A percentile compares a stretch with the other conserved stretches of the same genome.
Evolutionary conservation across 768 basidiomycete species (phyloP).

Genomic region (Pilatotrama ljubarskyi): DNA sequence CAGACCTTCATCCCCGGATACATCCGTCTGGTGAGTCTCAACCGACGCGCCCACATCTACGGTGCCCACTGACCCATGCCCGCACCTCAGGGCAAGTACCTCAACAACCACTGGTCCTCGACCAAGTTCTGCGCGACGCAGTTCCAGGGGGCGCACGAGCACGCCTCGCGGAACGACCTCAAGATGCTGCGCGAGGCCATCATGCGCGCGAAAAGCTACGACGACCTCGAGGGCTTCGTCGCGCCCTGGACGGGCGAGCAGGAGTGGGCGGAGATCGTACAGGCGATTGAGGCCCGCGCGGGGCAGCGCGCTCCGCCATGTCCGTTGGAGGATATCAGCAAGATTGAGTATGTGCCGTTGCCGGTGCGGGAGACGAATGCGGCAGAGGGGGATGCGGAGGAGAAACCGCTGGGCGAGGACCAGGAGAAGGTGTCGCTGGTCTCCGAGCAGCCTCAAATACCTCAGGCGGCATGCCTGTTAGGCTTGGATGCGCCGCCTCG

Average conservation of each 20-base stretch:
- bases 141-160: constrained; percentile 67
- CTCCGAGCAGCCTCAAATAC: neutral
- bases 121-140: constrained; percentile 88
- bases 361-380: neutral
- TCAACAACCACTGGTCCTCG: constrained; percentile 77
- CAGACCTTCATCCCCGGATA: constrained; percentile 69
- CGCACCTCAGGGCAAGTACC: constrained; percentile 59
- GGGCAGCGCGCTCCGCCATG: constrained; percentile 23
- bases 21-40: constrained; percentile 60
- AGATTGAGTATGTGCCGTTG: neutral
- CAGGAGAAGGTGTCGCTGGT: too few species aligned
- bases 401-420: too few species aligned
- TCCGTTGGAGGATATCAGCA: neutral
- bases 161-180: constrained; percentile 58
- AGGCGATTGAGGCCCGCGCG: constrained; percentile 48
- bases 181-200: constrained; percentile 55
- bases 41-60: too few species aligned
- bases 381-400: neutral
- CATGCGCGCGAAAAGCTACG: constrained; percentile 61
- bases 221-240: constrained; percentile 50
- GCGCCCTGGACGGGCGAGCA: constrained; percentile 60
- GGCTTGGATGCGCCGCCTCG: constrained; percentile 9
- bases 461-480: neutral
- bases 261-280: constrained; percentile 57
- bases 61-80: neutral